Evolutionary conservation across 108 stramenopile genomes (phyloP).

Genomic region (Pseudonitzschia multiseries): DNA sequence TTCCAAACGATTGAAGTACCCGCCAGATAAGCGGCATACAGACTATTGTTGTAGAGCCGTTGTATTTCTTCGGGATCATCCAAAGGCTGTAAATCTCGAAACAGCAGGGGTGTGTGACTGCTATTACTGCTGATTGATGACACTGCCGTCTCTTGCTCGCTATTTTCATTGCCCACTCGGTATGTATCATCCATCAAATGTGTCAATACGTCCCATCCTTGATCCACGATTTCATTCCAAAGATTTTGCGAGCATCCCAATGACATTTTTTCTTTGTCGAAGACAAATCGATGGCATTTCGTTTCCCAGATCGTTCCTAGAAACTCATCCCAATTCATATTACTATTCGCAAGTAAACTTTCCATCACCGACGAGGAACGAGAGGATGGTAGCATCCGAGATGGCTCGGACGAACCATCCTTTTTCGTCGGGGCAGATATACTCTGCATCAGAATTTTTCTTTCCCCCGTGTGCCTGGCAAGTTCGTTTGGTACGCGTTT

Average conservation of each 20-base stretch:
- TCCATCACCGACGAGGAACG: neutral
- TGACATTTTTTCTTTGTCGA: neutral
- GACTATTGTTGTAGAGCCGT: conserved; percentile 44
- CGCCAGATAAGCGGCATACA: conserved; percentile 71
- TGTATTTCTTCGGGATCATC: conserved; percentile 34
- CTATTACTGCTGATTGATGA: neutral
- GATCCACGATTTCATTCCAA: conserved; percentile 5
- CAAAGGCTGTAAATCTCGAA: conserved; percentile 46
- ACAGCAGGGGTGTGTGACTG: conserved; percentile 30
- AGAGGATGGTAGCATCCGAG: neutral
- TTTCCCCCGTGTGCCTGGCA: no score
- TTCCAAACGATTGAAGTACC: conserved; percentile 78
- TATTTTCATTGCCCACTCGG: neutral
- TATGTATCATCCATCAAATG: neutral
- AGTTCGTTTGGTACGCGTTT: no score
- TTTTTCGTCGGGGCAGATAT: neutral
- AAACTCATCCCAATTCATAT: conserved; percentile 1
- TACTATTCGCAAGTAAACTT: neutral
- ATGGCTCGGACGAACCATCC: neutral
- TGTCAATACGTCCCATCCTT: conserved; percentile 5
- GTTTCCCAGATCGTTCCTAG: conserved; percentile 8
- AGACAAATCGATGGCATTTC: conserved; percentile 6
- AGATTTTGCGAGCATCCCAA: neutral
- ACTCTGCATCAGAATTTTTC: neutral
- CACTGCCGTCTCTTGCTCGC: neutral